A percentile compares a stretch with the other conserved stretches of the same genome.
Conservation (phyloP, 2,329 filamentous ascomycete species). For the Herpomyces periplanetae region DNA sequence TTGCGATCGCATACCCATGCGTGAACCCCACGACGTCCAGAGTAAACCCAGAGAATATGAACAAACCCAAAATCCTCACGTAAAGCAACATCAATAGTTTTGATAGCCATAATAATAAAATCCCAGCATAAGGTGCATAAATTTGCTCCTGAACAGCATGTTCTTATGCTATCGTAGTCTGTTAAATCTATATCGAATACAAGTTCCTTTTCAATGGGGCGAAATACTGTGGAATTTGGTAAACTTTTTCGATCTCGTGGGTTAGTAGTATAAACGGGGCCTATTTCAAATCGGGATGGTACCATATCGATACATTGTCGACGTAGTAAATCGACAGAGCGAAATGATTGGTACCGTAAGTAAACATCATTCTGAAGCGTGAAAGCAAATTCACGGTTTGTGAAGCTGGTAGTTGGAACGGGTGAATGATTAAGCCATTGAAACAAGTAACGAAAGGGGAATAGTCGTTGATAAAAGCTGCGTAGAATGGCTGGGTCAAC, state of each 20-base stretch:
- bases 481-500: constrained; percentile 55
- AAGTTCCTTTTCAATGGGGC: constrained; percentile 57
- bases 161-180: constrained; percentile 85
- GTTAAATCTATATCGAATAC: constrained; percentile 99
- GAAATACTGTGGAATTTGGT: constrained; percentile 39
- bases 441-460: constrained; percentile 74
- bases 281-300: constrained; percentile 85
- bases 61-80: constrained; percentile 84
- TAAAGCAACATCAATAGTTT: constrained; percentile 50
- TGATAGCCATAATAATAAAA: constrained; percentile 92
- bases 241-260: constrained; percentile 68
- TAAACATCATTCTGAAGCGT: constrained; percentile 75
- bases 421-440: constrained; percentile 92
- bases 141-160: constrained; percentile 66
- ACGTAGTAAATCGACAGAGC: constrained; percentile 28
- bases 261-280: constrained; percentile 78
- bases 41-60: constrained; percentile 96
- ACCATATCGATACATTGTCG: constrained; percentile 65
- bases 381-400: constrained; percentile 75
- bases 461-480: constrained; percentile 75
- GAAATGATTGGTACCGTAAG: constrained; percentile 52
- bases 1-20: constrained; percentile 87
- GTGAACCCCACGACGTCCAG: constrained; percentile 74
- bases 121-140: constrained; percentile 85
- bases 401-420: constrained; percentile 49